Evolutionary conservation across 2,329 filamentous ascomycete genomes (phyloP).

Genomic region (Apiospora hydei): DNA sequence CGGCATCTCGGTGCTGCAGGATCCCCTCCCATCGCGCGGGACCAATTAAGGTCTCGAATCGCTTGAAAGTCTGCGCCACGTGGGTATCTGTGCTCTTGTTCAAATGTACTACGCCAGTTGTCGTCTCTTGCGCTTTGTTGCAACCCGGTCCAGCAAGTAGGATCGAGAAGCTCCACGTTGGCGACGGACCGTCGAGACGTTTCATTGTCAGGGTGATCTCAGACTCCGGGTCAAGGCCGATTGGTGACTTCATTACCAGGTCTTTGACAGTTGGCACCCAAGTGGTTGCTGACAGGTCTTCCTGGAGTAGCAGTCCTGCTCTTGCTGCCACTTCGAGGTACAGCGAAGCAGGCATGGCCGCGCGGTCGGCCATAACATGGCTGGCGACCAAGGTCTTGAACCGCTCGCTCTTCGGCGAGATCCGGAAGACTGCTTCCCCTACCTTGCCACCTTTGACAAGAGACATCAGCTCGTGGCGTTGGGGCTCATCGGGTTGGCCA

Average conservation of each 20-base stretch:
- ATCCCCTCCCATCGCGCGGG: conserved; percentile 36
- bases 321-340: conserved; percentile 38
- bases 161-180: conserved; percentile 31
- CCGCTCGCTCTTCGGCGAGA: conserved; percentile 31
- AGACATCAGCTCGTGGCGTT: not conserved
- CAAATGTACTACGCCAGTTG: conserved; percentile 27
- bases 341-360: conserved; percentile 38
- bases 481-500: not conserved
- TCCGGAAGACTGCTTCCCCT: conserved; percentile 27
- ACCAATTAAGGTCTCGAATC: conserved; percentile 41
- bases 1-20: conserved; percentile 34
- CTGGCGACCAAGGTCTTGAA: conserved; percentile 33
- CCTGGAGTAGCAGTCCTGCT: conserved; percentile 40
- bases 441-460: not conserved
- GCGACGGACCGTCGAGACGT: conserved; percentile 2
- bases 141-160: not conserved
- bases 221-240: conserved; percentile 7
- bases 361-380: conserved; percentile 37
- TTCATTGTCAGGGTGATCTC: conserved; percentile 29
- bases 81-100: conserved; percentile 32
- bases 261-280: conserved; percentile 30
- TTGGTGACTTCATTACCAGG: conserved; percentile 31
- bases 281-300: conserved; percentile 24
- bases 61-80: conserved; percentile 36
- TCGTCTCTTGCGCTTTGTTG: conserved; percentile 25